A percentile compares a stretch with the other conserved stretches of the same genome.
phyloP scores from a whole-genome alignment of 129 eudicot genomes.

The Calendula officinalis region DNA sequence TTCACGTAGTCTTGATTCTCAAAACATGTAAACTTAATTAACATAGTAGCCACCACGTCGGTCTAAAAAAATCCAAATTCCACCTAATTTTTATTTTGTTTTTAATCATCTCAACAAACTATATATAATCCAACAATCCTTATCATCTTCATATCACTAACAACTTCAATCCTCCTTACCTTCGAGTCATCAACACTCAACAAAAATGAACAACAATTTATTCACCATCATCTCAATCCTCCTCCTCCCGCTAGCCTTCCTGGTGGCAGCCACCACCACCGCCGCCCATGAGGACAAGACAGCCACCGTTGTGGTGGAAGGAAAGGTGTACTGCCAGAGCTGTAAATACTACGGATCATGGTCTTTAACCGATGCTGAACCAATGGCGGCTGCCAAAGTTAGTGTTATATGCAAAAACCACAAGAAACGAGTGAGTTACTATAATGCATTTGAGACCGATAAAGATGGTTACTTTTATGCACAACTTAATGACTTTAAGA shows the following conservation, averaged over 20 bases:
- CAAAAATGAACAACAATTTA: slow-evolving; percentile 52
- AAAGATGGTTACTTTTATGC: slow-evolving; percentile 76
- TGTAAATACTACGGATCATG: slow-evolving; percentile 65
- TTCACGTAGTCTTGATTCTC: slow-evolving; percentile 27
- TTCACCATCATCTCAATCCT: slow-evolving; percentile 36
- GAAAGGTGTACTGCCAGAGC: slow-evolving; percentile 82
- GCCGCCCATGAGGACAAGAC: slow-evolving; percentile 47
- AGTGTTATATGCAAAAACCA: slow-evolving; percentile 87
- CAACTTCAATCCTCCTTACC: slow-evolving; percentile 8
- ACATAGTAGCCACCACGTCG: slow-evolving; percentile 53
- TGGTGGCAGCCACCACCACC: slow-evolving; percentile 41
- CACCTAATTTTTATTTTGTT: background rate
- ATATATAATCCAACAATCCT: slow-evolving; percentile 26
- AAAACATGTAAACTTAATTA: background rate
- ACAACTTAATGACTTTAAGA: slow-evolving; percentile 55
- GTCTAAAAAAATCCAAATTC: slow-evolving; percentile 10
- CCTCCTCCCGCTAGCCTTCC: slow-evolving; percentile 38
- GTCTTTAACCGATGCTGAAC: slow-evolving; percentile 65
- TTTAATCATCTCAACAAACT: slow-evolving; percentile 23
- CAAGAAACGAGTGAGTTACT: slow-evolving; percentile 65
- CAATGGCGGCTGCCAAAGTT: slow-evolving; percentile 64
- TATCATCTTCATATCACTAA: slow-evolving; percentile 20
- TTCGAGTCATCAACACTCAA: background rate
- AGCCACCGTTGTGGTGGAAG: slow-evolving; percentile 68
- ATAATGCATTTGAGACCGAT: slow-evolving; percentile 59